Evolutionary conservation across 495 filamentous ascomycete species (phyloP), one percentile per base, ranked within the genome.

Genomic region (Tuber magnatum): DNA sequence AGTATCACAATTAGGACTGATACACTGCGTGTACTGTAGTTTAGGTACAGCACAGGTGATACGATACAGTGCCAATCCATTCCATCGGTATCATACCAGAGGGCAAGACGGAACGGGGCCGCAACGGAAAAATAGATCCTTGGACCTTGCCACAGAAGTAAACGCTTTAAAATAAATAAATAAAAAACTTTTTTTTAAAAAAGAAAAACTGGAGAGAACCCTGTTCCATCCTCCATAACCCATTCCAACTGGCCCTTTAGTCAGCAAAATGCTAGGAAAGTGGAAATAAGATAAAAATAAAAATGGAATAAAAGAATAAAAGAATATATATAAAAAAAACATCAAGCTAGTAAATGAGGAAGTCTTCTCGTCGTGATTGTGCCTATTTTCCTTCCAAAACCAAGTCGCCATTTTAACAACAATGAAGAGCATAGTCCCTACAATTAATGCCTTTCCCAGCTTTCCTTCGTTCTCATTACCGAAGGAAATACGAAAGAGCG

Each of bases 401-500:
- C 56, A 20, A 35, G 35, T 18, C 56, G 9, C 56, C 56, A 18
- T 65, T 65, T 65, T 65, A 65, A 65, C n/a, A 48, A 48, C 20
- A 65, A 32, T 61, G 51, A 28, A 65, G 35, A 65, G 56, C 56
- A 65, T n/a, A 65, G 16, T 35, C 56, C 56, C 32, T 65, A 65
- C 56, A 65, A 65, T 65, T 18, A 65, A 35, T 35, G 5, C 14
- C 28, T 65, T 65, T 65, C 56, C 28, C 28, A 65, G 28, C n/a
- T 32, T 65, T 35, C 28, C 56, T 65, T 65, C 56, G 56, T 65
- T 65, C 56, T 35, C 56, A 65, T 65, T 35, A 35, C 56, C 56
- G 56, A 65, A 65, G 56, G 56, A 65, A 65, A 65, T 65, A 65
- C 14, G 56, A 65, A 65, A 65, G 56, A 65, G 28, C 32, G 51